These are phyloP conservation scores for Geotrichum phurueaensis DNA, from an alignment of 1,139 yeast genomes.

Conservation along the genomic window DNA sequence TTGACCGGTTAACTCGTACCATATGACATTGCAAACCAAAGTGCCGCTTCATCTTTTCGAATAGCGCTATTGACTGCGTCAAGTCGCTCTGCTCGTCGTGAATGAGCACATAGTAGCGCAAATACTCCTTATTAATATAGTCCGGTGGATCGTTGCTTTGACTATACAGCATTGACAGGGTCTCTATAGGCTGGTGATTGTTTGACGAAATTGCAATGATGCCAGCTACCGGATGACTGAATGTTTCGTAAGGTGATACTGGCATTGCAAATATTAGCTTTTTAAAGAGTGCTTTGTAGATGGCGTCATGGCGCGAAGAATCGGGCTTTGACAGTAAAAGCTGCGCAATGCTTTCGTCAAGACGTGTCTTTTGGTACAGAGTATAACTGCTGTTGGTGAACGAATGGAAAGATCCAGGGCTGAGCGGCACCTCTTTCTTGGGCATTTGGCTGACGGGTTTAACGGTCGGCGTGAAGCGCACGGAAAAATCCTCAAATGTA, in stretches of 20 bases:
- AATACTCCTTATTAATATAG: slow-evolving; percentile 35
- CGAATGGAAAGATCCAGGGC: background rate
- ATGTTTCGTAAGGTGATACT: slow-evolving; percentile 77
- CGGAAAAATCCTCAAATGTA: slow-evolving; percentile 32
- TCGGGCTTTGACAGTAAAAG: background rate
- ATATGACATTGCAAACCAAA: slow-evolving; percentile 37
- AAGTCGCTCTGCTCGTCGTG: slow-evolving; percentile 37
- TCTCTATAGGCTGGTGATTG: slow-evolving; percentile 45
- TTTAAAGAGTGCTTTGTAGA: slow-evolving; percentile 58
- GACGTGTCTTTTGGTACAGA: slow-evolving; percentile 1
- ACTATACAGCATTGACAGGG: slow-evolving; percentile 37
- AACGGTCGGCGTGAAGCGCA: slow-evolving; percentile 26
- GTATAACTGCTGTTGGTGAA: background rate
- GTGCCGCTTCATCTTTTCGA: slow-evolving; percentile 35
- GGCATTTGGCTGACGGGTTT: background rate
- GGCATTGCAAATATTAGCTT: slow-evolving; percentile 56
- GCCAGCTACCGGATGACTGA: slow-evolving; percentile 83
- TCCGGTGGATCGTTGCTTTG: slow-evolving; percentile 34
- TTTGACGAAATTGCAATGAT: slow-evolving; percentile 55
- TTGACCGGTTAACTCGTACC: slow-evolving; percentile 26
- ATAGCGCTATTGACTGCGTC: slow-evolving; percentile 30
- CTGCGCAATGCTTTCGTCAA: slow-evolving; percentile 7
- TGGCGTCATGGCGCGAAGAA: slow-evolving; percentile 24
- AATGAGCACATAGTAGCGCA: slow-evolving; percentile 36
- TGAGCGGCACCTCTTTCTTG: background rate